Evolutionary conservation across 768 basidiomycete species (phyloP), one percentile per base, ranked within the genome.

Genomic region (Lactarius deliciosus): DNA sequence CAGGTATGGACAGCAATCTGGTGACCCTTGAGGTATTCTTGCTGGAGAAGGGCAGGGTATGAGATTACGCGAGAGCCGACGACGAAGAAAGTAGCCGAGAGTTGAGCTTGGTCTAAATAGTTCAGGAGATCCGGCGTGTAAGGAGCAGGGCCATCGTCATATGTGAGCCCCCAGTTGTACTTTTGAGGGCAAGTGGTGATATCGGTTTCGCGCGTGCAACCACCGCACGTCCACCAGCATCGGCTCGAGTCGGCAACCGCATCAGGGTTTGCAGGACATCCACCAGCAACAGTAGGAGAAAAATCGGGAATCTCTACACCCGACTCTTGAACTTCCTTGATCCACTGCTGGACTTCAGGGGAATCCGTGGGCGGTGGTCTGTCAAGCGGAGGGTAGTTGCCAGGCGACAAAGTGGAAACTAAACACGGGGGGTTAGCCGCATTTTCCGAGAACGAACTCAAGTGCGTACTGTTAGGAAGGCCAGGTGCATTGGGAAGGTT

Each of bases 51-150:
- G 28, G 78, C 75, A 1, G 92, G 92, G 75, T 86, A 85, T 0
- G 86, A 86, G 68, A 93, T 83, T 56, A 79, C 86, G 60, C 93
- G 87, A 22, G 92, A 94, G 57, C 94, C 92, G 67, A 94, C 90
- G 67, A 87, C 83, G 76, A 94, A 96, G 82, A 96, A 94, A 1
- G 94, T 96, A 3, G 91, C 83, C 74, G 85, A 87, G 74, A 96
- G 80, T 60, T 86, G 78, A 59, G 81, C 73, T 53, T 82, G 74
- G 65, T 87, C 82, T 40, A 94, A 80, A 76, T 90, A 94, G 61
- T 81, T 74, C 67, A 96, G 79, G 10, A 96, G 82, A 54, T 88
- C 79, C 15, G 90, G 82, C 1, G 92, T 94, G 77, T 91, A 88
- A 53, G 79, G 86, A 13, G 87, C 85, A 4, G 94, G 94, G 47